Percentiles rank a stretch among this genome's conserved stretches.
Conservation (phyloP, 257 asterid species). For the Nicotiana tabacum region DNA sequence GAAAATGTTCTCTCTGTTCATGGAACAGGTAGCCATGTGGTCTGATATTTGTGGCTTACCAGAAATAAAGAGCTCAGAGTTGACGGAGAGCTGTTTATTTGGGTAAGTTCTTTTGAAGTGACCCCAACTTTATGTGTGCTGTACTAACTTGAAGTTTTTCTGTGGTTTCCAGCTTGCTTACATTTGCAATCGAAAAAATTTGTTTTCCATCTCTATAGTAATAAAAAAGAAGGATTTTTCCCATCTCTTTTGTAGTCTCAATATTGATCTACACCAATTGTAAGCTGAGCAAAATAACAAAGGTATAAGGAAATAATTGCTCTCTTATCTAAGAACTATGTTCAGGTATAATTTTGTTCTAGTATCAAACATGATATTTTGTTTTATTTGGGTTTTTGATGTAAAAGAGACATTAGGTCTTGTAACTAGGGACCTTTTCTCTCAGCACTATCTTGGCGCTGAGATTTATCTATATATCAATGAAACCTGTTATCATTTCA, state of each 20-base stretch:
- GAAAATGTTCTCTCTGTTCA: slow-evolving; percentile 74
- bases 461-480: too few species aligned
- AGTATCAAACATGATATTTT: not conserved
- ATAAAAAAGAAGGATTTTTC: not conserved
- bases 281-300: not conserved
- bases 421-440: too few species aligned
- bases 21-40: slow-evolving; percentile 89
- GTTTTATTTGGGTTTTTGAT: not conserved
- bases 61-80: slow-evolving; percentile 68
- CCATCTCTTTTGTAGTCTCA: not conserved
- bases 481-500: too few species aligned
- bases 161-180: not conserved
- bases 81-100: slow-evolving; percentile 66
- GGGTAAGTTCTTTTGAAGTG: slow-evolving; percentile 42
- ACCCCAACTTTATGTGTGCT: not conserved
- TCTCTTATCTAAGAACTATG: not conserved
- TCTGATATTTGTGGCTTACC: slow-evolving; percentile 81
- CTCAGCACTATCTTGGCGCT: too few species aligned
- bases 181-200: not conserved
- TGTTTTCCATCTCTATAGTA: not conserved
- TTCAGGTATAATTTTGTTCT: not conserved
- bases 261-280: not conserved
- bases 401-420: not conserved
- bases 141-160: not conserved
- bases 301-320: not conserved